These are phyloP conservation scores for Stagonosporopsis chrysanthemi DNA, from an alignment of 2,329 filamentous ascomycete genomes.

Conservation along the genomic window DNA sequence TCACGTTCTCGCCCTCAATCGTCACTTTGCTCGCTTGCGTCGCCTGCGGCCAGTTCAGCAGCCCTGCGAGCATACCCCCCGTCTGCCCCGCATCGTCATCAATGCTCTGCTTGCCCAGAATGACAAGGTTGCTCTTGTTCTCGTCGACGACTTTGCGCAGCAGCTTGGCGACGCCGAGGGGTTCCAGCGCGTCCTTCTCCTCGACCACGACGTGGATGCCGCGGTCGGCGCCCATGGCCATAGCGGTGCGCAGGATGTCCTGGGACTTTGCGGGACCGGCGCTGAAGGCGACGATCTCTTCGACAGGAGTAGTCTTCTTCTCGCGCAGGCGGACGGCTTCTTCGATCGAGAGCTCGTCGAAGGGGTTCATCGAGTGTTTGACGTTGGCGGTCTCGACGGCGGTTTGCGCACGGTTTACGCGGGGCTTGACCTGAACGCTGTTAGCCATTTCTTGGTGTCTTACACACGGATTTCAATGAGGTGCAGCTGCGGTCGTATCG, in stretches of 20 bases:
- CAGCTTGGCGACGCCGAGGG: constrained; percentile 89
- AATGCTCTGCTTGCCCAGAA: constrained; percentile 97
- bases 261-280: constrained; percentile 87
- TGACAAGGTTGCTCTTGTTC: constrained; percentile 88
- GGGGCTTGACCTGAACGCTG: constrained; percentile 67
- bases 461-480: background rate
- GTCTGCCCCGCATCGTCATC: constrained; percentile 96
- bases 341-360: constrained; percentile 97
- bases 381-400: constrained; percentile 91
- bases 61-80: constrained; percentile 94
- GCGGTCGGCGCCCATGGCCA: constrained; percentile 98
- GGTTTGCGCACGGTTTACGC: constrained; percentile 76
- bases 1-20: constrained; percentile 74
- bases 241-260: constrained; percentile 91
- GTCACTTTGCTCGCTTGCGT: constrained; percentile 89
- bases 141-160: constrained; percentile 79
- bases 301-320: constrained; percentile 69
- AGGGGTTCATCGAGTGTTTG: constrained; percentile 98
- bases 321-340: constrained; percentile 95
- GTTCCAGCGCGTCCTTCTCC: constrained; percentile 78
- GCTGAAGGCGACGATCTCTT: constrained; percentile 88
- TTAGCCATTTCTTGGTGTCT: background rate
- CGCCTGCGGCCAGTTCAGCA: constrained; percentile 92
- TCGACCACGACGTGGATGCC: constrained; percentile 75
- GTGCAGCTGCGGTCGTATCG: background rate